A percentile compares a stretch with the other conserved stretches of the same genome.
Evolutionary conservation across 2,329 filamentous ascomycete species (phyloP).

Genomic region (Cytospora piceicola): DNA sequence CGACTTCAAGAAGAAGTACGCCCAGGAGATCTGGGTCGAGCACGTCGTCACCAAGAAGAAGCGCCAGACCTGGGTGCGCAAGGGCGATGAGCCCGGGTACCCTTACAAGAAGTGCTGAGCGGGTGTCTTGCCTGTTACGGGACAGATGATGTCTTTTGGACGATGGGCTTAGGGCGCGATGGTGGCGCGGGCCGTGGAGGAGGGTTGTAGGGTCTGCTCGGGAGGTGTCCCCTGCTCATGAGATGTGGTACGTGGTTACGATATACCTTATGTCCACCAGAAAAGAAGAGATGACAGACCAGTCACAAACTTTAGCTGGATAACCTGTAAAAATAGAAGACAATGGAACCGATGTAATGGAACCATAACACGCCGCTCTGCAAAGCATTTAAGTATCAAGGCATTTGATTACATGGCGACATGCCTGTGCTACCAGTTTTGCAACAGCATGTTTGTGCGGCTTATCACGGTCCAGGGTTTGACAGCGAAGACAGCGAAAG

Average conservation of each 20-base stretch:
- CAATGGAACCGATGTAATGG: conserved; percentile 6
- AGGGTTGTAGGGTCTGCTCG: neutral
- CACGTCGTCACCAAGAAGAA: conserved; percentile 85
- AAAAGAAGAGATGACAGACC: neutral
- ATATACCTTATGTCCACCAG: conserved; percentile 6
- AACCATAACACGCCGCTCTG: conserved; percentile 13
- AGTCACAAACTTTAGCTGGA: neutral
- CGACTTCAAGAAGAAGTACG: conserved; percentile 74
- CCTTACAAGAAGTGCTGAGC: conserved; percentile 52
- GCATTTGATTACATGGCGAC: neutral
- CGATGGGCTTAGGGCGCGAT: neutral
- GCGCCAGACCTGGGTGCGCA: conserved; percentile 83
- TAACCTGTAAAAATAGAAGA: neutral
- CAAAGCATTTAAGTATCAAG: neutral
- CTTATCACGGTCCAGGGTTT: neutral
- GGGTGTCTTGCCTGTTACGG: too few relatives aligned
- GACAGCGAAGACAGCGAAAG: neutral
- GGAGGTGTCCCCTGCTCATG: neutral
- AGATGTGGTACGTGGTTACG: neutral
- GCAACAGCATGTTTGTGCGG: neutral
- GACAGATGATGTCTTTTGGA: neutral
- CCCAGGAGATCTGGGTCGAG: conserved; percentile 86
- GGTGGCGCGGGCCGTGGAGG: neutral
- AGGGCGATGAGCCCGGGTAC: conserved; percentile 74
- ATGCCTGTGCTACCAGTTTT: neutral